Conservation (phyloP, 1,284 basidiomycete genomes). For the Thecaphora thlaspeos region DNA sequence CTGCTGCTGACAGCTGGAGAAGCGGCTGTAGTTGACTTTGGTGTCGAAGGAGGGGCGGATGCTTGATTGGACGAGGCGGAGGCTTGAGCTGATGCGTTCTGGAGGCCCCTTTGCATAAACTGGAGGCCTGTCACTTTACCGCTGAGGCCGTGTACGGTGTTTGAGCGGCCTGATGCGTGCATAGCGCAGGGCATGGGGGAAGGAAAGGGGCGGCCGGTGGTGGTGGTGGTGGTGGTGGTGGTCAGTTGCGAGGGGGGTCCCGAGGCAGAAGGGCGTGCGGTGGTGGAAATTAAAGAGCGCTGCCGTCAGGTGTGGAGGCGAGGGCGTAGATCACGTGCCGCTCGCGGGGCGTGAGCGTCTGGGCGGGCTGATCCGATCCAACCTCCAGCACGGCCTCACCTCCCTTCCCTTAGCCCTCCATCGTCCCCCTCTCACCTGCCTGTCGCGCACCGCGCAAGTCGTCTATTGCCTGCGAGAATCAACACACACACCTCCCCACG, state of each 20-base stretch:
- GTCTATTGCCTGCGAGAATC: no score
- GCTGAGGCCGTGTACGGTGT: slow-evolving; percentile 29
- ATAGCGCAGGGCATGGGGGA: background rate
- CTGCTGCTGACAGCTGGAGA: slow-evolving; percentile 3
- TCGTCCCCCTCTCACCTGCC: no score
- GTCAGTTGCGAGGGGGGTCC: background rate
- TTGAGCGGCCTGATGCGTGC: slow-evolving; percentile 14
- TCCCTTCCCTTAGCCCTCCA: no score
- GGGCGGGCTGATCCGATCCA: no score
- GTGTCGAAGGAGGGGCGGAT: background rate
- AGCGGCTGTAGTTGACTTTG: background rate
- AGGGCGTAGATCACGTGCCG: no score
- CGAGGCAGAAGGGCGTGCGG: no score
- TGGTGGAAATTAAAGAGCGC: no score
- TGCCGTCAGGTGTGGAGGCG: no score
- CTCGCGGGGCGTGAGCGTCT: no score
- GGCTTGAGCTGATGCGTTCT: slow-evolving; percentile 10
- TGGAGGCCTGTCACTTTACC: slow-evolving; percentile 35
- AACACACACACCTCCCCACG: no score
- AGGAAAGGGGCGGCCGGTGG: background rate
- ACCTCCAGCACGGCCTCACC: no score
- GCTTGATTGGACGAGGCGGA: slow-evolving; percentile 7
- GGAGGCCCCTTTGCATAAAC: slow-evolving; percentile 25
- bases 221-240: slow-evolving; percentile 7
- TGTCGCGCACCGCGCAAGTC: no score